Evolutionary conservation across 257 asterid species (phyloP), one percentile per base, ranked within the genome.

Genomic region (Linaria vulgaris): DNA sequence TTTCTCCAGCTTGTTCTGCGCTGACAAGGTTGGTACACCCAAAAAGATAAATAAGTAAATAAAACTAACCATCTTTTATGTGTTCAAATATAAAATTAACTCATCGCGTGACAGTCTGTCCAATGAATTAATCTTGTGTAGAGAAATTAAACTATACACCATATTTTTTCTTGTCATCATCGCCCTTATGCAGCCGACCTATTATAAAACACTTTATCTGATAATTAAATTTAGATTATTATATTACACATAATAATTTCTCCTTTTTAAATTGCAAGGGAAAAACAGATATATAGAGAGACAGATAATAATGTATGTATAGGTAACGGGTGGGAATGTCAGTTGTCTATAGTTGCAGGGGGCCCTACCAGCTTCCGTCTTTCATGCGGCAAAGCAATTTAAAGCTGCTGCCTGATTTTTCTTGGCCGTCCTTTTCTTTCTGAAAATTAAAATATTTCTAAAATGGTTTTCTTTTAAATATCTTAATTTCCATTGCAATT

Each of bases 291-390:
- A 3, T n/a, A 34, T 13, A 55, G 30, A 56, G 19, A 34, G 61
- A 70, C 48, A 66, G 12, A 34, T 34, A 34, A 50, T 9, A 0
- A 31, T 71, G 74, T 62, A 57, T 63, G 80, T 71, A 71, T 63
- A 71, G 74, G 77, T 67, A 76, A 71, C 77, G 77, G 77, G 72
- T 67, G 60, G 37, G 44, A 23, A 38, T 27, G 31, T 66, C 62
- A 31, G 67, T 47, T 68, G 63, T 48, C 23, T 52, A n/a, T 25
- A 24, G 52, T 16, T 21, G 20, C 12, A 22, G 14, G 46, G 10
- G 61, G 82, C 7, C 76, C 81, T 64, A 49, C 64, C 19, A 20
- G 27, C 63, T 55, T 73, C 76, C 78, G 82, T 61, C 69, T 78
- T 71, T 74, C 80, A 71, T 64, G 83, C 76, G 68, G 34, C 37